phyloP scores from a whole-genome alignment of 202 grass and related monocot species.

The Carex arenaria region DNA sequence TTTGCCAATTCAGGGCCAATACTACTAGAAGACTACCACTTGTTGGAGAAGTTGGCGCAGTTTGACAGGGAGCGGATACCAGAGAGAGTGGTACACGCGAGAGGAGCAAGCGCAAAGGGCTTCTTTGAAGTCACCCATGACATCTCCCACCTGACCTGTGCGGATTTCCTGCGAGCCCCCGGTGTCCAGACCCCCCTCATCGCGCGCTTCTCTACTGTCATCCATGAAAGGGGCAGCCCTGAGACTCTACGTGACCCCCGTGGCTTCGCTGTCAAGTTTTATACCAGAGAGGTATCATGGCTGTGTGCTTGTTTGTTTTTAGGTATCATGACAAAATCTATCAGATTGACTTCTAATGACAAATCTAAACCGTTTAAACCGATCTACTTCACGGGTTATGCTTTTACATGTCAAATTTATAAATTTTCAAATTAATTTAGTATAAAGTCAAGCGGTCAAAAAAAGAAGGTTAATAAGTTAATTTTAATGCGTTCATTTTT shows the following conservation, averaged over 20 bases:
- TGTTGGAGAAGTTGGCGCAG: slow-evolving; percentile 91
- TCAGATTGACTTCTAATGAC: too few relatives aligned
- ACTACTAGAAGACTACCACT: slow-evolving; percentile 82
- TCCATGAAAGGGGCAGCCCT: slow-evolving; percentile 89
- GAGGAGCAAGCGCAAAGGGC: slow-evolving; percentile 81
- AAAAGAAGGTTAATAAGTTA: too few relatives aligned
- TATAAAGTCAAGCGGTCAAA: too few relatives aligned
- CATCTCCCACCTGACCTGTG: slow-evolving; percentile 72
- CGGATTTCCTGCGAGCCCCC: slow-evolving; percentile 73
- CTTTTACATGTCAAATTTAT: too few relatives aligned
- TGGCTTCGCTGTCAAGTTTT: slow-evolving; percentile 92
- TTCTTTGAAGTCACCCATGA: slow-evolving; percentile 93
- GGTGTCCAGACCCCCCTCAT: slow-evolving; percentile 80
- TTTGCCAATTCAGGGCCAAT: slow-evolving; percentile 53
- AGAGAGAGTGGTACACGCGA: slow-evolving; percentile 81
- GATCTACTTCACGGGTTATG: too few relatives aligned
- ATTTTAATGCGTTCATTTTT: too few relatives aligned
- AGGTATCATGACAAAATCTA: not conserved
- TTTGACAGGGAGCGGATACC: slow-evolving; percentile 94
- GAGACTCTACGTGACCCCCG: slow-evolving; percentile 85
- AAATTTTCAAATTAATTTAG: too few relatives aligned
- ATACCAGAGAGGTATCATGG: slow-evolving; percentile 82
- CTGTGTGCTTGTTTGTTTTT: not conserved
- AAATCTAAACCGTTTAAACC: too few relatives aligned
- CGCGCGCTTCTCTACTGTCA: slow-evolving; percentile 80